Base-by-base conservation (phyloP, 1,139 yeast genomes). In the Hansenula sp. region DNA sequence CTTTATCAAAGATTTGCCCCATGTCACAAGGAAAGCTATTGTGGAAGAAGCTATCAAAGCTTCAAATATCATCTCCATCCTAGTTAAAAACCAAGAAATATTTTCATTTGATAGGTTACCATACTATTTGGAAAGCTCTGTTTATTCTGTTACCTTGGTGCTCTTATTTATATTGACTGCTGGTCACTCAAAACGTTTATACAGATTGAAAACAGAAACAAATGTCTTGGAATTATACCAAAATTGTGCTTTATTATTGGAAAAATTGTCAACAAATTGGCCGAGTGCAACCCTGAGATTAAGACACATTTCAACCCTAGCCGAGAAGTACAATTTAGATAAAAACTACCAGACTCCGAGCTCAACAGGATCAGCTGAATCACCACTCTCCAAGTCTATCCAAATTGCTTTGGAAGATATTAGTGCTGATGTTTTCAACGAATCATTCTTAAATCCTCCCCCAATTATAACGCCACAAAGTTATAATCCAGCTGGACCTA, bases 11-110 rank as follows among this genome's bases (percentile, higher is more conserved):
- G 49, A 52, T 10, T 18, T 11, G 5, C 41, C 47, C 3, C 30
- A 41, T 12, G 19, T 42, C 1, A 44, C 52, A 3, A 49, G 48
- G 15, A 45, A 44, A 16, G 44, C 48, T 1, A 47, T 52, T 35
- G 41, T 54, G n/a, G 32, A 38, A n/a, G 42, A 54, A 2, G 50
- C 57, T 4, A 21, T 41, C 1, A 48, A 47, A 18, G 52, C 55
- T 15, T 37, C 47, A 3, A 41, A 37, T n/a, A 33, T 48, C 2
- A 18, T 49, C 7, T 8, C 18, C 6, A 36, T 21, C 3, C 16
- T 41, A 15, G 13, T 29, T 4, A 34, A 41, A 3, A 30, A 40
- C 1, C 15, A 43, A n/a, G 10, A n/a, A 4, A 12, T 27, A 5
- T 31, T 41, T 11, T 2, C 35, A 9, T 10, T 44, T 2, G 41